These are phyloP conservation scores for Solanum tarijense DNA, from an alignment of 257 asterid genomes.

Conservation along the genomic window DNA sequence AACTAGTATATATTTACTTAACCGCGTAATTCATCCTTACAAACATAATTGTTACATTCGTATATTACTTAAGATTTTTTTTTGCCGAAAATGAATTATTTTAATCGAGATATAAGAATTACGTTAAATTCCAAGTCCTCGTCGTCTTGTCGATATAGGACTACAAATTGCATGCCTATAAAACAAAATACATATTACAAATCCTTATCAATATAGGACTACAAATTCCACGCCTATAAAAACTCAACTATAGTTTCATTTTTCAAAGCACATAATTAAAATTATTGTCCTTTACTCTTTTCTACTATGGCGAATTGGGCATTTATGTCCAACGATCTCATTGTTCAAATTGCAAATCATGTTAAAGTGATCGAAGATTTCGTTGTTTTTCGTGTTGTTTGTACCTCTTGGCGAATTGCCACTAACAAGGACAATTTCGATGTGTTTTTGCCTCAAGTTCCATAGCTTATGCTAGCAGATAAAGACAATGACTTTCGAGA, in stretches of 20 bases:
- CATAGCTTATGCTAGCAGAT: not conserved
- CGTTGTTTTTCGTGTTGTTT: no score
- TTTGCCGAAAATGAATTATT: not conserved
- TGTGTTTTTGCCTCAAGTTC: not conserved
- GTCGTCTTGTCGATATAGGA: no score
- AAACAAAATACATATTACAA: no score
- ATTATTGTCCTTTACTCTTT: no score
- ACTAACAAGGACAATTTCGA: not conserved
- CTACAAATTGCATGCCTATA: no score
- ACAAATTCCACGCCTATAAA: not conserved
- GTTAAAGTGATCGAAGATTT: not conserved
- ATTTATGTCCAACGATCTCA: no score
- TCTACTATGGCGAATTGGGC: no score
- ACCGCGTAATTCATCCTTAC: not conserved
- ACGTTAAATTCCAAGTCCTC: not conserved
- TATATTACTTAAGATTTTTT: no score
- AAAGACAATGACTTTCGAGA: no score
- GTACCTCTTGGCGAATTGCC: not conserved
- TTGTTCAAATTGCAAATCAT: not conserved
- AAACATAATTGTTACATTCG: not conserved
- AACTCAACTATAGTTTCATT: not conserved
- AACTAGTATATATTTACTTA: no score
- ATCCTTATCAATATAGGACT: not conserved
- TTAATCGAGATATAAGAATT: no score
- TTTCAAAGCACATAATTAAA: fast-evolving